Percentiles rank a stretch among this genome's conserved stretches.
These are phyloP conservation scores for Phaffia australis DNA, from an alignment of 768 basidiomycete species.

Conservation along the genomic window DNA sequence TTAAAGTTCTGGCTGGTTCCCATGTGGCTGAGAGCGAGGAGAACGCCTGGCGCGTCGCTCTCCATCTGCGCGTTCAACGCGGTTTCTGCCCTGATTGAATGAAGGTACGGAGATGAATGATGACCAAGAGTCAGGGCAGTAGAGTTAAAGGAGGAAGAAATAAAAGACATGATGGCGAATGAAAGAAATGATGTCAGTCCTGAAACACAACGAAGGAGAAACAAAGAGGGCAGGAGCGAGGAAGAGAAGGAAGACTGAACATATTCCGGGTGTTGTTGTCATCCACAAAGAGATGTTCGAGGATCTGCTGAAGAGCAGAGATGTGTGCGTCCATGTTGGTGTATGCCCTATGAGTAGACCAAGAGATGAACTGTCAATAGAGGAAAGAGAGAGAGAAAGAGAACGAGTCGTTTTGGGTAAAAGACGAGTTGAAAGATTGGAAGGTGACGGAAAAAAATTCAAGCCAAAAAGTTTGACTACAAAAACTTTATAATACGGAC, in stretches of 20 bases:
- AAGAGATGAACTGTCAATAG: too few species aligned
- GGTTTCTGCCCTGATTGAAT: constrained; percentile 7
- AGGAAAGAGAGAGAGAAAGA: too few species aligned
- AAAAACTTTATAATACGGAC: too few species aligned
- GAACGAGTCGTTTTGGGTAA: too few species aligned
- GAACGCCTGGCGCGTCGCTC: constrained; percentile 6
- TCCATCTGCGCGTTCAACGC: constrained; percentile 19
- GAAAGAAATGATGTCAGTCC: too few species aligned
- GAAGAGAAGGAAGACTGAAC: constrained; percentile 5
- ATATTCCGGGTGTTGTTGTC: constrained; percentile 14
- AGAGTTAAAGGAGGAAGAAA: neutral
- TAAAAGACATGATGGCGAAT: neutral
- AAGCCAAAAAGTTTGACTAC: too few species aligned
- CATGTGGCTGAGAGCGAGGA: constrained; percentile 16
- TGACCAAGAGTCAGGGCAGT: neutral
- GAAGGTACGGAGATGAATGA: neutral
- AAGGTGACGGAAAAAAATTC: too few species aligned
- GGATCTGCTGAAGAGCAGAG: constrained; percentile 15
- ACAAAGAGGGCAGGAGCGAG: too few species aligned
- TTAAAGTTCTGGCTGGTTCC: constrained; percentile 11
- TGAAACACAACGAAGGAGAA: too few species aligned
- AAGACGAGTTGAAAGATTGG: too few species aligned
- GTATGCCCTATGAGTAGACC: too few species aligned
- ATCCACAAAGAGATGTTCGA: constrained; percentile 7
- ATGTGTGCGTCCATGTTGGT: neutral